These are phyloP conservation scores for Passiflora organensis DNA, from an alignment of 345 rosid species.

Conservation along the genomic window DNA sequence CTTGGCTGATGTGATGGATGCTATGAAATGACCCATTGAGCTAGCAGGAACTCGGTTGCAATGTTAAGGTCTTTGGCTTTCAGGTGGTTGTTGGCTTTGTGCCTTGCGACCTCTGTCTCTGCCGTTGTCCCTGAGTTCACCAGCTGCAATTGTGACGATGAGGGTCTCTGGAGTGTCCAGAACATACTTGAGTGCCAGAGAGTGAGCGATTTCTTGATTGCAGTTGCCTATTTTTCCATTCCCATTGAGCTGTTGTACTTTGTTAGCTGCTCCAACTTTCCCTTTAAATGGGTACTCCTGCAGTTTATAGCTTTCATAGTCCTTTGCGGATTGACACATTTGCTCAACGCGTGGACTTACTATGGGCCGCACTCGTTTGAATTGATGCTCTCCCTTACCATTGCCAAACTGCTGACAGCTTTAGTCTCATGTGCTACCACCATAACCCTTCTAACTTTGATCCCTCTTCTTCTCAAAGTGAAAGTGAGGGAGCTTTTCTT, in stretches of 20 bases:
- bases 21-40: conserved; percentile 19
- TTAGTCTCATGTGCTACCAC: conserved; percentile 89
- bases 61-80: conserved; percentile 65
- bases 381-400: conserved; percentile 68
- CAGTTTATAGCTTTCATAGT: conserved; percentile 86
- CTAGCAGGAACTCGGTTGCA: conserved; percentile 24
- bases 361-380: conserved; percentile 87
- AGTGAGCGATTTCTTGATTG: conserved; percentile 89
- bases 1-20: background rate
- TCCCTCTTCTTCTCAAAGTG: conserved; percentile 76
- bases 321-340: conserved; percentile 89
- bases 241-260: conserved; percentile 92
- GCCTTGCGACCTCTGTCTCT: conserved; percentile 36
- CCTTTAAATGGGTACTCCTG: conserved; percentile 95
- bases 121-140: conserved; percentile 47
- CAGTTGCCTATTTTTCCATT: conserved; percentile 86
- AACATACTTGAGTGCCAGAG: conserved; percentile 74
- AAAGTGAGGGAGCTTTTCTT: conserved; percentile 91
- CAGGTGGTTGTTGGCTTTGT: conserved; percentile 41
- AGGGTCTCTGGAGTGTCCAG: conserved; percentile 61
- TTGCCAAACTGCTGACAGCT: conserved; percentile 77
- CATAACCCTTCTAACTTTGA: conserved; percentile 75
- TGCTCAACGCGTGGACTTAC: conserved; percentile 83
- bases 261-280: conserved; percentile 79
- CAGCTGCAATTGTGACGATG: conserved; percentile 82